Conservation (phyloP, 768 basidiomycete genomes). For the Royoungia palumana region DNA sequence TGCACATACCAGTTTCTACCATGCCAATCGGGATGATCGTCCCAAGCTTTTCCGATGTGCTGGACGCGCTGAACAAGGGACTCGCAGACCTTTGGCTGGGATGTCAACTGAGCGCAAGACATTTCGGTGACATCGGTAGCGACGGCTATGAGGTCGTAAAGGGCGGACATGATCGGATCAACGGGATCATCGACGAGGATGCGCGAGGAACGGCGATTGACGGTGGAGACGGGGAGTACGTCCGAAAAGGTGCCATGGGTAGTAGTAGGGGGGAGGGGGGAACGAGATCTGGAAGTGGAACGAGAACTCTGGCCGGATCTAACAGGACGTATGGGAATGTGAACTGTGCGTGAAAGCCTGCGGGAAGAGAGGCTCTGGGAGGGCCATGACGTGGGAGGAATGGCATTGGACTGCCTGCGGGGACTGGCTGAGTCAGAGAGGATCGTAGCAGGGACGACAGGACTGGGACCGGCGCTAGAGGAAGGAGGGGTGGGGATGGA, state of each 20-base stretch:
- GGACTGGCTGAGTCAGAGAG: constrained; percentile 64
- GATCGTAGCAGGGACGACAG: constrained; percentile 55
- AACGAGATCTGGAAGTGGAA: constrained; percentile 92
- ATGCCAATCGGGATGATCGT: constrained; percentile 97
- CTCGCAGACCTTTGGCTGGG: constrained; percentile 81
- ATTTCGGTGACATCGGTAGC: constrained; percentile 94
- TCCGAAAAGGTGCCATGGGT: constrained; percentile 66
- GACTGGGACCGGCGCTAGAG: constrained; percentile 56
- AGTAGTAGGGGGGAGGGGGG: constrained; percentile 75
- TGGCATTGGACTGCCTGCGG: constrained; percentile 55
- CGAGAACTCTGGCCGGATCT: constrained; percentile 84
- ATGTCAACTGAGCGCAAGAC: constrained; percentile 79
- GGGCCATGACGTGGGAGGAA: constrained; percentile 53
- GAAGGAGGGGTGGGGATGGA: constrained; percentile 47
- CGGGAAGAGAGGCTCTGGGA: constrained; percentile 60
- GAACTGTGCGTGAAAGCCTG: constrained; percentile 81
- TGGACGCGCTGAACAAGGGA: constrained; percentile 88
- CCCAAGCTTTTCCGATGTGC: constrained; percentile 91
- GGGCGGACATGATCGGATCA: constrained; percentile 84
- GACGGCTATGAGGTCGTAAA: constrained; percentile 90
- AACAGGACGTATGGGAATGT: constrained; percentile 63
- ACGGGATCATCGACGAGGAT: constrained; percentile 81
- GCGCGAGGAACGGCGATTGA: constrained; percentile 75
- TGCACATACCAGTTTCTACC: constrained; percentile 98
- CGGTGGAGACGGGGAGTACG: constrained; percentile 39